phyloP scores from a whole-genome alignment of 805 yeast species.

The Yamadazyma kitorensis region DNA sequence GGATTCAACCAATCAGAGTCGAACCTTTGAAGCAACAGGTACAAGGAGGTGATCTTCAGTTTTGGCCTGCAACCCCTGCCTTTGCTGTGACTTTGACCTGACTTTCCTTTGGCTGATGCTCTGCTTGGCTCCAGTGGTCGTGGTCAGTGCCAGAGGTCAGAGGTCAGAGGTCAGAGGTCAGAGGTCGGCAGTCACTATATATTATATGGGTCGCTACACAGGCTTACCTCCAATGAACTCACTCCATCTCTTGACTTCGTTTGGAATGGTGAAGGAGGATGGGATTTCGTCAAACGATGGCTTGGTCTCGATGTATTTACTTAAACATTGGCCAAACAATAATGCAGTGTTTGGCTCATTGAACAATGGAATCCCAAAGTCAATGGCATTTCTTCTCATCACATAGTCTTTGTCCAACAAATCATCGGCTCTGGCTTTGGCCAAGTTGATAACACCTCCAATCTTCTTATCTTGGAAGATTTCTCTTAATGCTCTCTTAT shows the following conservation, averaged over 20 bases:
- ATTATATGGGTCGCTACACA: slow-evolving; percentile 52
- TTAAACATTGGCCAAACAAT: slow-evolving; percentile 81
- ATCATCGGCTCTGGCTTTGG: slow-evolving; percentile 82
- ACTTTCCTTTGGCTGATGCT: no score
- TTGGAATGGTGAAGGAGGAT: slow-evolving; percentile 58
- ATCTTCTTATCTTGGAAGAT: slow-evolving; percentile 85
- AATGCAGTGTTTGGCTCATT: slow-evolving; percentile 94
- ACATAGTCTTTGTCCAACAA: slow-evolving; percentile 87
- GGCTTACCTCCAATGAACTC: slow-evolving; percentile 95
- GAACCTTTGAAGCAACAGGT: no score
- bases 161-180: not conserved
- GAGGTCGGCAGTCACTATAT: no score
- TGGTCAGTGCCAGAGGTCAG: not conserved
- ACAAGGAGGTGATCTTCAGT: no score
- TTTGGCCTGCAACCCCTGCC: no score
- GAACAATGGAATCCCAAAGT: slow-evolving; percentile 92
- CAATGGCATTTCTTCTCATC: slow-evolving; percentile 99
- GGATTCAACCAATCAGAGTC: no score
- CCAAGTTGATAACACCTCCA: slow-evolving; percentile 87
- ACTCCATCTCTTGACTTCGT: slow-evolving; percentile 93
- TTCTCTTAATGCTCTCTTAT: slow-evolving; percentile 90
- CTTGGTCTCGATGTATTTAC: slow-evolving; percentile 58
- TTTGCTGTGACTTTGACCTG: no score
- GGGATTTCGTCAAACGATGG: slow-evolving; percentile 46
- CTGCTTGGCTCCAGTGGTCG: not conserved